Percentiles rank a stretch among this genome's conserved stretches.
phyloP scores from a whole-genome alignment of 441 rosid genomes.

The Omphalea diandra region DNA sequence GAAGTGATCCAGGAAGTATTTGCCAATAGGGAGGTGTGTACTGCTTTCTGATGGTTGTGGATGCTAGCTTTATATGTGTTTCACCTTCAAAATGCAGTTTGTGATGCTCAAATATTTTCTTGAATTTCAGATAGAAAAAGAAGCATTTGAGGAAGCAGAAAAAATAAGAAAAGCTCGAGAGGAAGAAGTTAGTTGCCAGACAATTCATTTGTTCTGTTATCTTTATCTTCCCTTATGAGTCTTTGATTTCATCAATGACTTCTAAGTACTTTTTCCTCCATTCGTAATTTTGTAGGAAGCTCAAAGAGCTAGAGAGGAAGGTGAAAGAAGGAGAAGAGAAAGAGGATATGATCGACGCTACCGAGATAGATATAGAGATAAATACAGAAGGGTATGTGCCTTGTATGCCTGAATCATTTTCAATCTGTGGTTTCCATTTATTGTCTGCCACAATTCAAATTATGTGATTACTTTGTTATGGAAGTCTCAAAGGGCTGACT shows the following conservation, averaged over 20 bases:
- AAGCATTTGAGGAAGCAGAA: constrained; percentile 87
- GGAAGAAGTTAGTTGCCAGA: constrained; percentile 61
- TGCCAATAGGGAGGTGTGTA: constrained; percentile 63
- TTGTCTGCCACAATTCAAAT: not conserved
- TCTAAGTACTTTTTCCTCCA: constrained; percentile 4
- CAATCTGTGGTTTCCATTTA: not conserved
- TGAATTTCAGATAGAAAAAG: constrained; percentile 61
- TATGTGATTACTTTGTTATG: not conserved
- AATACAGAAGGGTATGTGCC: constrained; percentile 42
- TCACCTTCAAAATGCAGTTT: constrained; percentile 2
- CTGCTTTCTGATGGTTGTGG: constrained; percentile 12
- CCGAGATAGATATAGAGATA: constrained; percentile 42
- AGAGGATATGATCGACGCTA: constrained; percentile 46
- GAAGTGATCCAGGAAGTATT: constrained; percentile 60
- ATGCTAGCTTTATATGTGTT: constrained; percentile 9
- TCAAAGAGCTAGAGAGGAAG: constrained; percentile 67
- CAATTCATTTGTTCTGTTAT: not conserved
- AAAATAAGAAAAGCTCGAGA: constrained; percentile 78
- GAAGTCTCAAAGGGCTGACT: no score
- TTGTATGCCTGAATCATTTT: not conserved
- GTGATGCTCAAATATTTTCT: constrained; percentile 1
- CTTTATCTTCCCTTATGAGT: not conserved
- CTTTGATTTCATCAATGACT: not conserved
- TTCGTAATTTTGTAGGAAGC: constrained; percentile 48
- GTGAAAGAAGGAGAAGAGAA: constrained; percentile 66